A percentile compares a stretch with the other conserved stretches of the same genome.
Evolutionary conservation across 257 asterid genomes (phyloP).

Genomic region (Jasminum sambac): DNA sequence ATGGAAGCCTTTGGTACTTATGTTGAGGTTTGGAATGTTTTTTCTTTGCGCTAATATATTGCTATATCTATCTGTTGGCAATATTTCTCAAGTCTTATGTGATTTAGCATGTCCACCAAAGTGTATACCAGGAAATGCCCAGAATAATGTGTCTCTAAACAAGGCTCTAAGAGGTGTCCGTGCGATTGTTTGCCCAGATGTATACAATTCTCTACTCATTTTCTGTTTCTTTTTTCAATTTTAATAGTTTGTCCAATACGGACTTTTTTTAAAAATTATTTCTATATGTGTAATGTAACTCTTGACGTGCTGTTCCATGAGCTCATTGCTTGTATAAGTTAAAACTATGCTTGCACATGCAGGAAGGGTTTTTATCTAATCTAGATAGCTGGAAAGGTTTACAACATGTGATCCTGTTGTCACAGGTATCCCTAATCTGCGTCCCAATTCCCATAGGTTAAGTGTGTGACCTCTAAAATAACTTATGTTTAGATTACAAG

Average conservation of each 20-base stretch:
- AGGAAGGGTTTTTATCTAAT: slow-evolving; percentile 73
- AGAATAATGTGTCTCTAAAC: slow-evolving; percentile 58
- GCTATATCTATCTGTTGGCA: background rate
- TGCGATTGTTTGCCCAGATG: slow-evolving; percentile 75
- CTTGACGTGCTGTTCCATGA: background rate
- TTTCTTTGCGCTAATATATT: background rate
- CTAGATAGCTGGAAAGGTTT: slow-evolving; percentile 82
- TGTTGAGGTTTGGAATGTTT: slow-evolving; percentile 74
- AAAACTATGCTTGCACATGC: background rate
- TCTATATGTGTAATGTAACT: background rate
- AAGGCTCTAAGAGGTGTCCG: slow-evolving; percentile 80
- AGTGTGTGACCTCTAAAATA: slow-evolving; percentile 18
- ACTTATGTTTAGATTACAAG: slow-evolving; percentile 39
- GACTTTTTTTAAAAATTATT: background rate
- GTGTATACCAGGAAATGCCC: slow-evolving; percentile 71
- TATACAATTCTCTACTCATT: slow-evolving; percentile 41
- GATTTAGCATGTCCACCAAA: slow-evolving; percentile 32
- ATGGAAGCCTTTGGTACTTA: slow-evolving; percentile 95
- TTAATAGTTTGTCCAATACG: background rate
- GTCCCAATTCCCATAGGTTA: slow-evolving; percentile 20
- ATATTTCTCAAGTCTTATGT: slow-evolving; percentile 19
- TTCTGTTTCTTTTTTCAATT: slow-evolving; percentile 1
- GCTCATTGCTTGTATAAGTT: background rate
- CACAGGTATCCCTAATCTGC: slow-evolving; percentile 63
- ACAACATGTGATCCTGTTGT: slow-evolving; percentile 74